Evolutionary conservation across 2,329 filamentous ascomycete species (phyloP).

Genomic region (Septoria linicola): DNA sequence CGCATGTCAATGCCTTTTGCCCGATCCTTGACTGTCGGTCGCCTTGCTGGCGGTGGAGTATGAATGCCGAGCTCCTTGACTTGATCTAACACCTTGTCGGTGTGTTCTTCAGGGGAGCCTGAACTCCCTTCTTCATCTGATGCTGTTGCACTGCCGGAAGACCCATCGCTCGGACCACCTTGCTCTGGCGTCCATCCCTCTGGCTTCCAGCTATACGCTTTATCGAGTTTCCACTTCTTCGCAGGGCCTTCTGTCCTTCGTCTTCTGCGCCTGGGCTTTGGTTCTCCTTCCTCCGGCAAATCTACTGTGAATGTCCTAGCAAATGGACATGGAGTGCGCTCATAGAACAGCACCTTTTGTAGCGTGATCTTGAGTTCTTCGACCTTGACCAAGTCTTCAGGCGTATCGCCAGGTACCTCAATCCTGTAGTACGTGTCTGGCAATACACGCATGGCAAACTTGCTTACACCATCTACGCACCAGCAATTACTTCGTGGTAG

Average conservation of each 20-base stretch:
- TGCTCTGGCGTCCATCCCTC: conserved; percentile 35
- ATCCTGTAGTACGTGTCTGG: conserved; percentile 87
- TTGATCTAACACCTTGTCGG: conserved; percentile 17
- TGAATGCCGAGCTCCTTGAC: conserved; percentile 20
- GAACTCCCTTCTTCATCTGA: conserved; percentile 28
- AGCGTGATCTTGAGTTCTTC: conserved; percentile 68
- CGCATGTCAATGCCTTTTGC: conserved; percentile 28
- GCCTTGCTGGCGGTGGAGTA: conserved; percentile 18
- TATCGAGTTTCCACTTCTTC: conserved; percentile 51
- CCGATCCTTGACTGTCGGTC: conserved; percentile 26
- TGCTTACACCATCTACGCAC: conserved; percentile 82
- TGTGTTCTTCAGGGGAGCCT: conserved; percentile 21
- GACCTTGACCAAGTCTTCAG: conserved; percentile 64
- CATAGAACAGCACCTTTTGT: conserved; percentile 73
- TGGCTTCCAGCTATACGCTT: conserved; percentile 47
- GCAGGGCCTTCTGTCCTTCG: conserved; percentile 62
- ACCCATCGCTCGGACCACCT: conserved; percentile 20
- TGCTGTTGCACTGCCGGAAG: conserved; percentile 23
- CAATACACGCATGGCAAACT: conserved; percentile 83
- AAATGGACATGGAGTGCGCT: conserved; percentile 86
- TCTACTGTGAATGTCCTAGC: conserved; percentile 71
- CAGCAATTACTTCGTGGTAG: conserved; percentile 88
- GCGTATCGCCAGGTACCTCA: conserved; percentile 68
- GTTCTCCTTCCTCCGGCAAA: conserved; percentile 66
- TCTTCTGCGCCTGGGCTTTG: conserved; percentile 62